Percentiles rank a stretch among this genome's conserved stretches.
These are phyloP conservation scores for Colletotrichum falcatum DNA, from an alignment of 2,329 filamentous ascomycete genomes.

Conservation along the genomic window DNA sequence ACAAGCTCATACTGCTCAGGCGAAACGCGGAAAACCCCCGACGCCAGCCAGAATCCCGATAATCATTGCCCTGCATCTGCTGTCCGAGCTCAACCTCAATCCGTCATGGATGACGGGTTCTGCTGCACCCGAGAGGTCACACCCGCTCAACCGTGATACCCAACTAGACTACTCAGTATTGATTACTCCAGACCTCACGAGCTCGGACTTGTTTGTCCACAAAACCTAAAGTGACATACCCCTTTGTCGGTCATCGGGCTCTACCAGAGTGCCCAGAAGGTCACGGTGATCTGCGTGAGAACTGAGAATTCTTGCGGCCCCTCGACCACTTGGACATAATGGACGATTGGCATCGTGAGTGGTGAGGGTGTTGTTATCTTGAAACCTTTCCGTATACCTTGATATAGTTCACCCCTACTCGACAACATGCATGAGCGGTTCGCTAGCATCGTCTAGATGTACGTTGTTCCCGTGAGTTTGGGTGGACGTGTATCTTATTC, in stretches of 20 bases:
- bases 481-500: not conserved
- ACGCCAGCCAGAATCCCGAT: not conserved
- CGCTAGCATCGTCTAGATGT: not conserved
- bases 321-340: not conserved
- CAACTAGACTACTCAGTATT: not conserved
- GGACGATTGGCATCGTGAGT: too few species aligned
- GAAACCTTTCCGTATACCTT: not conserved
- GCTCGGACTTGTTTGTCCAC: not conserved
- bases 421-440: not conserved
- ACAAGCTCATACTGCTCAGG: not conserved
- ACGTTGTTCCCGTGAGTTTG: slow-evolving; percentile 1
- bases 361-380: not conserved
- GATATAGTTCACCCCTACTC: not conserved
- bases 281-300: not conserved
- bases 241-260: not conserved
- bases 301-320: not conserved
- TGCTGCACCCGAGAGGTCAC: not conserved
- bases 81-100: not conserved
- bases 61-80: not conserved
- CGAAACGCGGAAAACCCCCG: not conserved
- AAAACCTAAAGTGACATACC: not conserved
- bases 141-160: not conserved
- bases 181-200: not conserved
- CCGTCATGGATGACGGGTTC: not conserved
- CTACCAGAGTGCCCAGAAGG: not conserved